phyloP scores from a whole-genome alignment of 2,329 filamentous ascomycete genomes.

The Aspergillus awamori region DNA sequence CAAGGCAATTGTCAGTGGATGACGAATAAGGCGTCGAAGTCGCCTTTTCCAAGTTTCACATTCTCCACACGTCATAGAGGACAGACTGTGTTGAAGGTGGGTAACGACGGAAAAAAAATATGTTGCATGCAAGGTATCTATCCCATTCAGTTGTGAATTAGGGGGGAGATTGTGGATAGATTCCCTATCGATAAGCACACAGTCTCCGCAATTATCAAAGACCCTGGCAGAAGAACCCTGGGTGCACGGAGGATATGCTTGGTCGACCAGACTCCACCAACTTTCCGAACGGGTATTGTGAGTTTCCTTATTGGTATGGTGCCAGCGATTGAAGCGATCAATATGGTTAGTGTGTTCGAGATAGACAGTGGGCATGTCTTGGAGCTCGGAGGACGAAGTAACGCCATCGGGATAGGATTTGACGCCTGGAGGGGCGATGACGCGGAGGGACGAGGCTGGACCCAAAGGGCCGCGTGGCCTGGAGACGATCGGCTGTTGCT shows the following conservation, averaged over 20 bases:
- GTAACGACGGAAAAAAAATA: neutral
- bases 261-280: neutral
- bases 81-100: neutral
- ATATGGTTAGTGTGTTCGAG: neutral
- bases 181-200: neutral
- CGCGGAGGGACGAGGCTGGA: constrained; percentile 11
- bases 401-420: constrained; percentile 3
- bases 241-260: neutral
- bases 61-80: neutral
- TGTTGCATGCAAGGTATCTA: too few species aligned
- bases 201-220: neutral
- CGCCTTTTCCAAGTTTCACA: neutral
- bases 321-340: neutral
- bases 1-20: neutral
- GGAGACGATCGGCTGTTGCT: constrained; percentile 2
- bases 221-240: constrained; percentile 1
- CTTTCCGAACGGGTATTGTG: neutral
- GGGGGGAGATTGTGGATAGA: too few species aligned
- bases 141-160: too few species aligned
- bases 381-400: neutral
- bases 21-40: neutral
- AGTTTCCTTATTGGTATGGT: neutral
- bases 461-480: constrained; percentile 10
- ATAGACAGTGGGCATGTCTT: neutral
- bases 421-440: constrained; percentile 8